phyloP scores from a whole-genome alignment of 495 filamentous ascomycete species.

The Melanomma pulvis-pyrius region DNA sequence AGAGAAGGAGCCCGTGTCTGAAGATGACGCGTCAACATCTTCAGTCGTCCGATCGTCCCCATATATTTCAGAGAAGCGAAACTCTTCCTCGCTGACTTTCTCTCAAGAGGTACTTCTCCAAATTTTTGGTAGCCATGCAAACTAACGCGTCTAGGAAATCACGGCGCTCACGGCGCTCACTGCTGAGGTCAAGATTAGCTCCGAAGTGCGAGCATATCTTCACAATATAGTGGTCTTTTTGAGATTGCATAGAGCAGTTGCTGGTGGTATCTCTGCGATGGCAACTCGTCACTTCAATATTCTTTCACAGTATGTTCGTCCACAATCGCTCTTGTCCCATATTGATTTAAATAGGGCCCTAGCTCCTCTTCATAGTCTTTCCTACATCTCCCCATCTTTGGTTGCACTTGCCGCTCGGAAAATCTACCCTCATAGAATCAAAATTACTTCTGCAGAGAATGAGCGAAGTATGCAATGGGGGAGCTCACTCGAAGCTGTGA shows the following conservation, averaged over 20 bases:
- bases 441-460: conserved; percentile 63
- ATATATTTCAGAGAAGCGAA: not conserved
- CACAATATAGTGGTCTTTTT: conserved; percentile 85
- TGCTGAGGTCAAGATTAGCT: conserved; percentile 51
- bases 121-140: not conserved
- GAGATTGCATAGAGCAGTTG: conserved; percentile 80
- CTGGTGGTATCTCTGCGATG: conserved; percentile 71
- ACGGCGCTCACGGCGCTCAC: conserved; percentile 47
- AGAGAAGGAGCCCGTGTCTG: conserved; percentile 36
- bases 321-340: conserved; percentile 1
- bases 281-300: conserved; percentile 76
- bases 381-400: conserved; percentile 82
- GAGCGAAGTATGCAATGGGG: conserved; percentile 95
- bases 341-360: conserved; percentile 54
- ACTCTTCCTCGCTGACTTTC: conserved; percentile 20
- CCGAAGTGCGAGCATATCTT: conserved; percentile 77
- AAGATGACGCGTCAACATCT: conserved; percentile 38
- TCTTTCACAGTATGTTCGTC: conserved; percentile 58
- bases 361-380: conserved; percentile 79
- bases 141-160: conserved; percentile 47
- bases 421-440: conserved; percentile 83
- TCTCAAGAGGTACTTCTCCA: conserved; percentile 29
- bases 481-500: conserved; percentile 71
- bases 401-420: conserved; percentile 83
- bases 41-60: conserved; percentile 30